phyloP scores from a whole-genome alignment of 371 early-diverging fungal species.

The Syncephalastrum monosporum region DNA sequence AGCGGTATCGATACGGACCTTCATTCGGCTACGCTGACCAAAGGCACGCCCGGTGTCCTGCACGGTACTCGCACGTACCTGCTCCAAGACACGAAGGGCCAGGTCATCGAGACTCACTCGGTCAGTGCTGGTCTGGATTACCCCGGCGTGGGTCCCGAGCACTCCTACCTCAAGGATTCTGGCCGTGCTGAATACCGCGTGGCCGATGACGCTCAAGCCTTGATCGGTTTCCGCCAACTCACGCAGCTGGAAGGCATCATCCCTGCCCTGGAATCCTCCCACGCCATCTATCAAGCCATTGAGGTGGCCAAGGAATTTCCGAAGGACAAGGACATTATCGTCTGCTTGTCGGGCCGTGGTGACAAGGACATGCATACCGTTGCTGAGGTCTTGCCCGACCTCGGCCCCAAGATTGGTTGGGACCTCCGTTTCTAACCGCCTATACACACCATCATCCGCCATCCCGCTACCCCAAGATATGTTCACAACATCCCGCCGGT shows the following conservation, averaged over 20 bases:
- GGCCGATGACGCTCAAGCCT: constrained; percentile 83
- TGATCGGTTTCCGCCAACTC: constrained; percentile 85
- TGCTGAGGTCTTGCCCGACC: constrained; percentile 83
- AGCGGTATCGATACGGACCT: constrained; percentile 79
- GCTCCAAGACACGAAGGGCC: constrained; percentile 91
- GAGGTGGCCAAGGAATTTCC: constrained; percentile 76
- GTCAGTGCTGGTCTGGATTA: constrained; percentile 97
- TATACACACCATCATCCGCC: not conserved
- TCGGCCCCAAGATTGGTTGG: constrained; percentile 95
- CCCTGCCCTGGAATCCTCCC: constrained; percentile 93
- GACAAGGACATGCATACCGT: constrained; percentile 97
- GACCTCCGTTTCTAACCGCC: constrained; percentile 56
- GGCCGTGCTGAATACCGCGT: constrained; percentile 85
- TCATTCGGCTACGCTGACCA: constrained; percentile 90
- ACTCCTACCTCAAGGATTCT: constrained; percentile 86
- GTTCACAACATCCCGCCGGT: not conserved
- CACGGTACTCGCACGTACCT: constrained; percentile 95
- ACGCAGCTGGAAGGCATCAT: constrained; percentile 93
- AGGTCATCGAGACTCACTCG: constrained; percentile 93
- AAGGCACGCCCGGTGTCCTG: constrained; percentile 91
- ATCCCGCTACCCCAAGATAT: not conserved
- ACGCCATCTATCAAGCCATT: constrained; percentile 85
- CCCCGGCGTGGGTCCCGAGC: constrained; percentile 97
- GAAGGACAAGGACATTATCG: constrained; percentile 82
- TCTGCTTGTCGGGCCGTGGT: constrained; percentile 93